Evolutionary conservation across 495 filamentous ascomycete genomes (phyloP).

Genomic region (Talaromyces liani): DNA sequence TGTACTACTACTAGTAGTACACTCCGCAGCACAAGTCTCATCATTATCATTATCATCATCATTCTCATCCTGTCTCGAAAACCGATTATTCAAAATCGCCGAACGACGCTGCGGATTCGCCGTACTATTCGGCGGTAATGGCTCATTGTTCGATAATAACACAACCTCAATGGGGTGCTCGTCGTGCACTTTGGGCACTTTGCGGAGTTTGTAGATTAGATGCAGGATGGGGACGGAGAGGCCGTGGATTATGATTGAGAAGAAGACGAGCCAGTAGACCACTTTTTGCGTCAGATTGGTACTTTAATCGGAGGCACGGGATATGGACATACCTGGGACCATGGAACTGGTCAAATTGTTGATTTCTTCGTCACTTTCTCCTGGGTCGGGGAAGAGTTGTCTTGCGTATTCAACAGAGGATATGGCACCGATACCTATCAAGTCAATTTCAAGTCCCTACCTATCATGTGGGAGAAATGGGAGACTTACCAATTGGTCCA

Average conservation of each 20-base stretch:
- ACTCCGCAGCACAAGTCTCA: neutral
- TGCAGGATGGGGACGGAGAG: slow-evolving; percentile 48
- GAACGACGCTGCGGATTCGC: slow-evolving; percentile 28
- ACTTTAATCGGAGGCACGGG: neutral
- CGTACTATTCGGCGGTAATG: slow-evolving; percentile 44
- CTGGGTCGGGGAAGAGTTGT: slow-evolving; percentile 43
- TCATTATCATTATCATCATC: slow-evolving; percentile 14
- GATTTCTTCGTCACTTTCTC: slow-evolving; percentile 43
- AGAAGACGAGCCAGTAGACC: slow-evolving; percentile 52
- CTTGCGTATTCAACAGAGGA: slow-evolving; percentile 44
- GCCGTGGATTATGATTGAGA: slow-evolving; percentile 52
- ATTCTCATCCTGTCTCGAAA: slow-evolving; percentile 31
- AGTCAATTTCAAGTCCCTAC: slow-evolving; percentile 1
- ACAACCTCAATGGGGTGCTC: slow-evolving; percentile 40
- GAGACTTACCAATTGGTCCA: slow-evolving; percentile 29
- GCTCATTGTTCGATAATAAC: slow-evolving; percentile 40
- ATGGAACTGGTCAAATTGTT: slow-evolving; percentile 43
- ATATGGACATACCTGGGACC: slow-evolving; percentile 24
- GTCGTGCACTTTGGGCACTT: slow-evolving; percentile 41
- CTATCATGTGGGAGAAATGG: neutral
- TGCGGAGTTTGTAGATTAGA: slow-evolving; percentile 33
- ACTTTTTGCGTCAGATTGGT: slow-evolving; percentile 17
- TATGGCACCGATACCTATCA: slow-evolving; percentile 28
- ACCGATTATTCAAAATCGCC: slow-evolving; percentile 47
- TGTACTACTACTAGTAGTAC: neutral